Evolutionary conservation across 352 stramenopile species (phyloP), one percentile per base, ranked within the genome.

Genomic region (Pythium rishiriense): DNA sequence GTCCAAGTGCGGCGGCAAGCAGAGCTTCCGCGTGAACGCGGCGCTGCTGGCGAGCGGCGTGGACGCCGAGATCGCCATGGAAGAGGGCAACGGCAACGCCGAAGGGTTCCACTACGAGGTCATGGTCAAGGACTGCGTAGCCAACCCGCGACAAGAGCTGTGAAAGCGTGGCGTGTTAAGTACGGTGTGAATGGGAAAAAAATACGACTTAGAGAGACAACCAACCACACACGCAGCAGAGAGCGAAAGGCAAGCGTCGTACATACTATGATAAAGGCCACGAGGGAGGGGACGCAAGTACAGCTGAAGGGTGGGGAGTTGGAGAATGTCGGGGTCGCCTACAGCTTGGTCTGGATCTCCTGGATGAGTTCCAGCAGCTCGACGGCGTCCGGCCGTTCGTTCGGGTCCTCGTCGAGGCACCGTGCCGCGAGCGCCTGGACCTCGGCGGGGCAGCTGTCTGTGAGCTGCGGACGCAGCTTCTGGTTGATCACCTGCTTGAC

Each of bases 401-500:
- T 74, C 56, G 86, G 84, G 49, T 95, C 73, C 19, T 79, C 70
- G 66, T 90, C 72, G 24, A 93, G 64, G 68, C 86, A 95, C 28
- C 80, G 79, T 26, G 66, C 69, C 10, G 81, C 83, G 21, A 95
- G 64, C 39, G 88, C 76, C 26, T 77, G 73, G 12, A 95, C 81
- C 7, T 78, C 70, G 26, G 53, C 28, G n/a, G 86, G 86, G 33
- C 80, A 88, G 8, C 73, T 69, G 0, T 62, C 28, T 19, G 73
- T 76, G 47, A 95, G 88, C 47, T 83, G 80, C 33, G 84, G 84
- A n/a, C 82, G 79, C 48, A 93, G 46, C 29, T 80, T 77, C 35
- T 87, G 71, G 63, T 78, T 69, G 59, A 91, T 89, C 56, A 95
- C 86, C 72, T 90, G 85, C 62, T 93, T 79, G 54, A 93, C 80